phyloP scores from a whole-genome alignment of 768 basidiomycete species.

The Amanita inopinata region DNA sequence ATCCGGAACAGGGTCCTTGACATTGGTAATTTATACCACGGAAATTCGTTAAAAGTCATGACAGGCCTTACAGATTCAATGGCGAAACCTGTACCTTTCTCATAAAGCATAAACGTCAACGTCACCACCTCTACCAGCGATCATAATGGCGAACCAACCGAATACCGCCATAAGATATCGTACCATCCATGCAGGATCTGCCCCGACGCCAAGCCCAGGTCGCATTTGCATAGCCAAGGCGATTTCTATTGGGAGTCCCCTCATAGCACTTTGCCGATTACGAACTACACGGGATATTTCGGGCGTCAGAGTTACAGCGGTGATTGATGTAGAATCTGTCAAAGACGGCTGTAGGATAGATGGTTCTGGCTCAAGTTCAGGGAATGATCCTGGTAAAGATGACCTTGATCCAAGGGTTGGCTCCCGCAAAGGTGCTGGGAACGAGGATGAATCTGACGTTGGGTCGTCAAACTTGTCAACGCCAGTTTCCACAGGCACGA shows the following conservation, averaged over 20 bases:
- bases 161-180: conserved; percentile 73
- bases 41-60: too few relatives aligned
- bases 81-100: not conserved
- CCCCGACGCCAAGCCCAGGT: conserved; percentile 58
- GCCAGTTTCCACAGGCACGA: too few relatives aligned
- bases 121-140: conserved; percentile 23
- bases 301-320: conserved; percentile 5
- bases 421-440: not conserved
- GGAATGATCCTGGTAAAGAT: conserved; percentile 7
- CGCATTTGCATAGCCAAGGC: conserved; percentile 74
- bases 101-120: conserved; percentile 9
- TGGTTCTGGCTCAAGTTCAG: not conserved
- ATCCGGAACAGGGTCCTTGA: too few relatives aligned
- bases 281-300: not conserved
- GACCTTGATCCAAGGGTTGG: not conserved
- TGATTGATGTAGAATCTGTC: conserved; percentile 14
- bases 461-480: not conserved
- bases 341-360: not conserved
- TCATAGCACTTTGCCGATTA: conserved; percentile 16
- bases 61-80: not conserved
- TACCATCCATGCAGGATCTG: conserved; percentile 74
- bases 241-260: conserved; percentile 45
- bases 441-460: not conserved
- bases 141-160: conserved; percentile 63
- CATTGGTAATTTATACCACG: too few relatives aligned